Percentiles rank a stretch among this genome's conserved stretches.
These are phyloP conservation scores for Dryadomyces quercivorus DNA, from an alignment of 2,329 filamentous ascomycete genomes.

Conservation along the genomic window DNA sequence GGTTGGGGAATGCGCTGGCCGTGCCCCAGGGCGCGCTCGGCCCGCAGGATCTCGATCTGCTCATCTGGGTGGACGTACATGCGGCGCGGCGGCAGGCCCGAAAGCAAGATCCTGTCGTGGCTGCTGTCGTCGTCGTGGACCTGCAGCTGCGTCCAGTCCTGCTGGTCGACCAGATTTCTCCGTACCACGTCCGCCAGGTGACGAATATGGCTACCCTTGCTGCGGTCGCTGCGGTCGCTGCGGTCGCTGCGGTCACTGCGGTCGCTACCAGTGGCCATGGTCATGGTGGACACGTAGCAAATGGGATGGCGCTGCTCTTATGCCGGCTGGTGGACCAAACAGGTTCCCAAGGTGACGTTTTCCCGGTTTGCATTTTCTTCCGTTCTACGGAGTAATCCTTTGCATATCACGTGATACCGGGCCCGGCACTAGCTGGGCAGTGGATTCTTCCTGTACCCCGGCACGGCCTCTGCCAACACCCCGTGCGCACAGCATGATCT, in stretches of 20 bases:
- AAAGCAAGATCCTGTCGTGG: constrained; percentile 47
- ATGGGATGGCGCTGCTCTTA: neutral
- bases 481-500: too few relatives aligned
- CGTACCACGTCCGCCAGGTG: constrained; percentile 47
- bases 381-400: too few relatives aligned
- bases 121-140: constrained; percentile 28
- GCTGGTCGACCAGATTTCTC: constrained; percentile 62
- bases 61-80: constrained; percentile 75
- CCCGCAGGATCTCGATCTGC: constrained; percentile 59
- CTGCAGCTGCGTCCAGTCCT: constrained; percentile 56
- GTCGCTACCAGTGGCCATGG: neutral
- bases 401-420: too few relatives aligned
- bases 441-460: too few relatives aligned
- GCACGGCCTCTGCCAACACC: too few relatives aligned
- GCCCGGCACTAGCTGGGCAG: too few relatives aligned
- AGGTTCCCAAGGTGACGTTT: neutral
- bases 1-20: constrained; percentile 32
- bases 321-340: neutral
- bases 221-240: too few relatives aligned
- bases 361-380: neutral
- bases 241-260: too few relatives aligned
- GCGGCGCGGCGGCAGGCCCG: constrained; percentile 58
- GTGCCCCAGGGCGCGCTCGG: constrained; percentile 35
- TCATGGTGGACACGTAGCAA: neutral
- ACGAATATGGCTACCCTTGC: constrained; percentile 13